Evolutionary conservation across 169 alveolate species (phyloP).

Genomic region (Plasmodium yoelii): DNA sequence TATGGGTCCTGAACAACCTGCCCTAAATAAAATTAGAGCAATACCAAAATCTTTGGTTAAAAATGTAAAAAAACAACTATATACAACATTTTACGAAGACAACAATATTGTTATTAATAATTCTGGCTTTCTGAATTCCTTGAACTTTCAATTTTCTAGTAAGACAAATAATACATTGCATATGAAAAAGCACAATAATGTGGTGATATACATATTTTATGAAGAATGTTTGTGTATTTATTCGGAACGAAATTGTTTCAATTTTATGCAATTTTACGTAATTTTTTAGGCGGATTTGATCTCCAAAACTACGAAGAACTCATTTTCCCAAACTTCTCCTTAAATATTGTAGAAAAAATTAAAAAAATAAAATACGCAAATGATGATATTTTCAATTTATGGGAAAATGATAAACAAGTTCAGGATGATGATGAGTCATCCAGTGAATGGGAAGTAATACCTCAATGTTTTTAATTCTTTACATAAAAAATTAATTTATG

Average conservation of each 20-base stretch:
- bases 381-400: slow-evolving; percentile 71
- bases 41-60: slow-evolving; percentile 56
- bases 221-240: background rate
- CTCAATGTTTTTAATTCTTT: slow-evolving; percentile 33
- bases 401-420: slow-evolving; percentile 55
- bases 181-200: too few relatives aligned
- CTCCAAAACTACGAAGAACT: slow-evolving; percentile 44
- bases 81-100: slow-evolving; percentile 50
- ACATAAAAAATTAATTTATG: background rate
- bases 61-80: slow-evolving; percentile 22
- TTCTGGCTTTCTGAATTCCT: slow-evolving; percentile 37
- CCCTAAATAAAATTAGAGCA: slow-evolving; percentile 74
- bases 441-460: slow-evolving; percentile 72
- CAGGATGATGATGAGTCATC: slow-evolving; percentile 53
- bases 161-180: background rate
- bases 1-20: slow-evolving; percentile 66
- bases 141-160: slow-evolving; percentile 59
- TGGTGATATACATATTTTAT: too few relatives aligned
- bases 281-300: slow-evolving; percentile 43
- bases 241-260: background rate
- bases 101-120: slow-evolving; percentile 60
- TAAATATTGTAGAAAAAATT: slow-evolving; percentile 24
- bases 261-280: too few relatives aligned
- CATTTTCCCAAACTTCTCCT: slow-evolving; percentile 40
- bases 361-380: slow-evolving; percentile 74